Conservation (phyloP, 768 basidiomycete species). For the Amylocystis lapponica region DNA sequence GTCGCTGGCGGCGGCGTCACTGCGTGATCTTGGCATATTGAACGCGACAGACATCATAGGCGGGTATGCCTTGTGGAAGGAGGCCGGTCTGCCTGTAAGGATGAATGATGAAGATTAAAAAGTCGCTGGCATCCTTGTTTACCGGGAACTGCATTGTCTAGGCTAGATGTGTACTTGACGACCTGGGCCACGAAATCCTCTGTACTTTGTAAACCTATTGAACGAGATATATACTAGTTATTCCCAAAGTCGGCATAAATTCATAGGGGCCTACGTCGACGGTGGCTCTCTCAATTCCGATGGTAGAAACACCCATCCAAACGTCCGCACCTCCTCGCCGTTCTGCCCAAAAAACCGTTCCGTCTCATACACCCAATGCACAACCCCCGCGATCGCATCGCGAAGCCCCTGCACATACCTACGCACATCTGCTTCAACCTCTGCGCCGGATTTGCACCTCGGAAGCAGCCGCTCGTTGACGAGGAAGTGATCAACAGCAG, state of each 20-base stretch:
- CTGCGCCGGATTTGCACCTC: too few species aligned
- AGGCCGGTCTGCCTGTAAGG: conserved; percentile 59
- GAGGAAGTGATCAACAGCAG: conserved; percentile 32
- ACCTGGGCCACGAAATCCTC: too few species aligned
- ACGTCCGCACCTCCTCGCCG: conserved; percentile 50
- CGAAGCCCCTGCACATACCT: conserved; percentile 46
- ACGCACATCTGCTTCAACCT: conserved; percentile 22
- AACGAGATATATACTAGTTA: too few species aligned
- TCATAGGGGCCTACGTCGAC: too few species aligned
- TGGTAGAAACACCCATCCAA: conserved; percentile 56
- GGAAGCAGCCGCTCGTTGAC: conserved; percentile 10
- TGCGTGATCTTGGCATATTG: conserved; percentile 64
- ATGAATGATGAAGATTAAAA: too few species aligned
- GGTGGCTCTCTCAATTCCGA: too few species aligned
- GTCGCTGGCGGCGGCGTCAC: conserved; percentile 62
- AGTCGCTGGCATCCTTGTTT: too few species aligned
- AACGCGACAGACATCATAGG: conserved; percentile 78
- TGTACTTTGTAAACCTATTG: too few species aligned
- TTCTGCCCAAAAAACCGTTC: conserved; percentile 54
- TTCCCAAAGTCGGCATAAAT: too few species aligned
- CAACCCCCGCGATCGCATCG: conserved; percentile 49
- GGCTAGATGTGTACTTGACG: too few species aligned
- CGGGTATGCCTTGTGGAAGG: conserved; percentile 68
- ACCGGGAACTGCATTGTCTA: too few species aligned
- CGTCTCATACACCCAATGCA: conserved; percentile 64